Percentiles rank a stretch among this genome's conserved stretches.
These are phyloP conservation scores for Monosporozyma servazzii DNA, from an alignment of 805 yeast genomes.

Conservation along the genomic window DNA sequence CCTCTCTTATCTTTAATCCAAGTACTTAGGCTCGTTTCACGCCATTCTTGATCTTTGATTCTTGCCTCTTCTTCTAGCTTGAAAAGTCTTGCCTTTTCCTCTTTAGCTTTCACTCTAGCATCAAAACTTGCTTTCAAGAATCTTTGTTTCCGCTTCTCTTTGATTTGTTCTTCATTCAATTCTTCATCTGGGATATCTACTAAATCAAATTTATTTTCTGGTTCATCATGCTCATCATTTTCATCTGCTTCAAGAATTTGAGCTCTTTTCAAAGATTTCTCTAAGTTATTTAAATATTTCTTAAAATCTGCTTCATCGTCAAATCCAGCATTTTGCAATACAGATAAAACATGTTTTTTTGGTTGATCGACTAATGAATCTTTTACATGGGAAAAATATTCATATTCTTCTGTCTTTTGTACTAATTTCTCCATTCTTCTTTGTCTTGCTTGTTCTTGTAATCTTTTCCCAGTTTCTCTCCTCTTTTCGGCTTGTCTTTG, in stretches of 20 bases:
- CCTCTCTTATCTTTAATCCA: conserved; percentile 72
- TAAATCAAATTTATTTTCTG: conserved; percentile 52
- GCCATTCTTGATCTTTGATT: conserved; percentile 64
- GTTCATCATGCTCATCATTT: conserved; percentile 33
- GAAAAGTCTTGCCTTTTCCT: conserved; percentile 62
- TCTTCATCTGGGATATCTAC: conserved; percentile 80
- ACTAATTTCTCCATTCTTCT: conserved; percentile 69
- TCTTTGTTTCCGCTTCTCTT: conserved; percentile 78
- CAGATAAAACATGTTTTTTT: conserved; percentile 44
- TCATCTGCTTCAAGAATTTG: conserved; percentile 57
- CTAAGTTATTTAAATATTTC: conserved; percentile 55
- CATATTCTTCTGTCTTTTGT: conserved; percentile 73
- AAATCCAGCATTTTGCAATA: conserved; percentile 65
- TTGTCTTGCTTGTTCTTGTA: conserved; percentile 89
- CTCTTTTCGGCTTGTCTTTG: conserved; percentile 68
- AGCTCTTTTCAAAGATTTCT: conserved; percentile 60
- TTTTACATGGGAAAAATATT: conserved; percentile 54
- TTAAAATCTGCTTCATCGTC: conserved; percentile 64
- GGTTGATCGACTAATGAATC: conserved; percentile 42
- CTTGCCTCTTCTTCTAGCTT: conserved; percentile 51
- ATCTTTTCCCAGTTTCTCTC: conserved; percentile 72
- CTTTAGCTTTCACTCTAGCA: conserved; percentile 74
- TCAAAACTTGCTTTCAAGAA: conserved; percentile 80
- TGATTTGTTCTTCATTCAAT: conserved; percentile 66
- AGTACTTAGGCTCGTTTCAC: conserved; percentile 58